Conservation (phyloP, 2,329 filamentous ascomycete species). For the Chlorencoelia australis region DNA sequence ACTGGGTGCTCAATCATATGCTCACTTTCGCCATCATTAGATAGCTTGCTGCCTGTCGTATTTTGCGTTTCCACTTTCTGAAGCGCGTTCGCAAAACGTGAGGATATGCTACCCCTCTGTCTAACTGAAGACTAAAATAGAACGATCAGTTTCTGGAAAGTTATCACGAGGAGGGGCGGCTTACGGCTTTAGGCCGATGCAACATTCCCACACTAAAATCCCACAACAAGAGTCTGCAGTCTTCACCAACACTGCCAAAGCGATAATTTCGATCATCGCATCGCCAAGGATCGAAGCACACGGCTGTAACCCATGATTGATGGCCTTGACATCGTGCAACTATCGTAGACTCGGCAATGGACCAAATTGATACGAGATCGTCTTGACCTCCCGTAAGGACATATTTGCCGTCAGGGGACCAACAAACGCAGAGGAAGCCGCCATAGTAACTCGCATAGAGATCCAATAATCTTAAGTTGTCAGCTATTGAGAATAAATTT, state of each 20-base stretch:
- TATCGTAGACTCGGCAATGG: constrained; percentile 68
- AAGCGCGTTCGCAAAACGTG: constrained; percentile 36
- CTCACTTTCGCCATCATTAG: constrained; percentile 59
- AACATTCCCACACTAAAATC: constrained; percentile 98
- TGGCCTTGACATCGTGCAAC: constrained; percentile 92
- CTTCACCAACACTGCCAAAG: constrained; percentile 92
- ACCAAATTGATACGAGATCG: constrained; percentile 95
- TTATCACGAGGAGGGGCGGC: constrained; percentile 28
- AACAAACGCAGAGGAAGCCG: constrained; percentile 84
- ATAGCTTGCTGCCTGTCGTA: constrained; percentile 49
- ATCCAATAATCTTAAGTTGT: constrained; percentile 57
- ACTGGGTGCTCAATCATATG: constrained; percentile 65
- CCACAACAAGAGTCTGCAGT: constrained; percentile 84
- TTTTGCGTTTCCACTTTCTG: constrained; percentile 54
- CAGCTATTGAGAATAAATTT: constrained; percentile 6
- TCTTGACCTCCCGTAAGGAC: constrained; percentile 93
- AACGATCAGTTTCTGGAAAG: constrained; percentile 15
- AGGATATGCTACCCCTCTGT: constrained; percentile 42
- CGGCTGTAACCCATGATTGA: constrained; percentile 86
- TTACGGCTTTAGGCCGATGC: constrained; percentile 74
- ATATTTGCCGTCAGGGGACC: constrained; percentile 96
- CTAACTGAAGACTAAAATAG: constrained; percentile 39
- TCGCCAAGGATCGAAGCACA: constrained; percentile 93
- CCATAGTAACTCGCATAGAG: constrained; percentile 90
- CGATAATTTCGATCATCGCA: constrained; percentile 94